These are phyloP conservation scores for Zygosaccharomyces sapae DNA, from an alignment of 1,139 yeast genomes.

Conservation along the genomic window DNA sequence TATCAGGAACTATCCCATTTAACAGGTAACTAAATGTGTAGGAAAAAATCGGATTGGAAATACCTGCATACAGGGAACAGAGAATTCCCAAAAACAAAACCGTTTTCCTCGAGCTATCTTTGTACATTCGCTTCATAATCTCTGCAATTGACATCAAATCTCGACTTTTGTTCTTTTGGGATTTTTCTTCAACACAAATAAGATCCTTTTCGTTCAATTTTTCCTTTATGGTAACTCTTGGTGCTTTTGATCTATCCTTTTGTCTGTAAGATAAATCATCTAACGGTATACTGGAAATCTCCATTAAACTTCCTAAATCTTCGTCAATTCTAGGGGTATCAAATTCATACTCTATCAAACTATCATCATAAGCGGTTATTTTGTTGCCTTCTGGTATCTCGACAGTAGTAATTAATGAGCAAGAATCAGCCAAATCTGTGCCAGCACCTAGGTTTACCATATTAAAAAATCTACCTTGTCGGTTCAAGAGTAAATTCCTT, in stretches of 20 bases:
- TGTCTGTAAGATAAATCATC: background rate
- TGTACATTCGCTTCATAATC: slow-evolving; percentile 41
- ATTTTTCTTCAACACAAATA: slow-evolving; percentile 10
- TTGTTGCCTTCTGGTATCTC: slow-evolving; percentile 8
- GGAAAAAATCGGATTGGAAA: slow-evolving; percentile 71
- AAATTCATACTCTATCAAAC: slow-evolving; percentile 12
- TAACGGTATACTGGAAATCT: slow-evolving; percentile 7
- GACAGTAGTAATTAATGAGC: slow-evolving; percentile 11
- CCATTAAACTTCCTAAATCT: slow-evolving; percentile 7
- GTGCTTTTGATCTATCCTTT: slow-evolving; percentile 3
- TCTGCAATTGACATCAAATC: slow-evolving; percentile 34
- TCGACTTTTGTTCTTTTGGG: slow-evolving; percentile 3
- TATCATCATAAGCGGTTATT: slow-evolving; percentile 6
- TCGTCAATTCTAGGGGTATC: slow-evolving; percentile 13
- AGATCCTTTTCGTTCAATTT: background rate
- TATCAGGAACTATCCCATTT: slow-evolving; percentile 47
- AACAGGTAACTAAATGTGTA: slow-evolving; percentile 68
- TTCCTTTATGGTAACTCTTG: slow-evolving; percentile 3
- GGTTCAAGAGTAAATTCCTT: slow-evolving; percentile 31
- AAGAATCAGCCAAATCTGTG: slow-evolving; percentile 7
- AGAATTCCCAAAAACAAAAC: slow-evolving; percentile 50
- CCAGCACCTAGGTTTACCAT: slow-evolving; percentile 8
- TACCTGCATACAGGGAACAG: slow-evolving; percentile 55
- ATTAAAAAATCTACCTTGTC: slow-evolving; percentile 6
- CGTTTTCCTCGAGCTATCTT: slow-evolving; percentile 38